These are phyloP conservation scores for Steccherinum ochraceum DNA, from an alignment of 768 basidiomycete species.

Conservation along the genomic window DNA sequence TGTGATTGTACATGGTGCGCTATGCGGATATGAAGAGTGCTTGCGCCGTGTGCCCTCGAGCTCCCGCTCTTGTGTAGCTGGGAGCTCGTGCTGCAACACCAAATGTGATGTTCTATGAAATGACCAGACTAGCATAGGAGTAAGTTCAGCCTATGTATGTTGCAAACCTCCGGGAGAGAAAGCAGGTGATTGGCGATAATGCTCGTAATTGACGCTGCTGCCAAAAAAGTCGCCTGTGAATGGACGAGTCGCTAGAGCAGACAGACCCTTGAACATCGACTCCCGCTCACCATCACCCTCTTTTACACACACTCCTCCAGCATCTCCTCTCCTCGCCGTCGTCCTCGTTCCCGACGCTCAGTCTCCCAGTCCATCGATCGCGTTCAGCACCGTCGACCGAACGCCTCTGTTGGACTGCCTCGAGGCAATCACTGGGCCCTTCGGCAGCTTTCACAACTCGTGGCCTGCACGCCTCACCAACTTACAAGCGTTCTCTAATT, in stretches of 20 bases:
- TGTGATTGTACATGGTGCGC: not conserved
- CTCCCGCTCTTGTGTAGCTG: not conserved
- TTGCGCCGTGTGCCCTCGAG: not conserved
- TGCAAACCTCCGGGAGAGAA: not conserved
- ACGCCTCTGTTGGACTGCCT: not conserved
- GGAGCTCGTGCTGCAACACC: not conserved
- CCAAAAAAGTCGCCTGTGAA: not conserved
- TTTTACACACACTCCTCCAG: not conserved
- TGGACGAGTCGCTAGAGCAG: not conserved
- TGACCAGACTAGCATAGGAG: not conserved
- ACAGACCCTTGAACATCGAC: too few species aligned
- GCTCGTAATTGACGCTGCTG: not conserved
- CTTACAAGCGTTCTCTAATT: conserved; percentile 20
- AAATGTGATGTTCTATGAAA: not conserved
- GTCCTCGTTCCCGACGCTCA: not conserved
- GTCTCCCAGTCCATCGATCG: not conserved
- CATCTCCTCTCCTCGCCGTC: not conserved
- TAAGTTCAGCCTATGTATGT: not conserved
- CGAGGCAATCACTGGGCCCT: conserved; percentile 1
- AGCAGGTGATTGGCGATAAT: too few species aligned
- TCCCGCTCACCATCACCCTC: not conserved
- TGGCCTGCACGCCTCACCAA: conserved; percentile 30
- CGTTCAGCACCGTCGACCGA: not conserved
- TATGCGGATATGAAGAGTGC: not conserved
- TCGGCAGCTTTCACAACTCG: conserved; percentile 26